Evolutionary conservation across 495 filamentous ascomycete species (phyloP), one percentile per base, ranked within the genome.

Genomic region (Aspergillus steynii): DNA sequence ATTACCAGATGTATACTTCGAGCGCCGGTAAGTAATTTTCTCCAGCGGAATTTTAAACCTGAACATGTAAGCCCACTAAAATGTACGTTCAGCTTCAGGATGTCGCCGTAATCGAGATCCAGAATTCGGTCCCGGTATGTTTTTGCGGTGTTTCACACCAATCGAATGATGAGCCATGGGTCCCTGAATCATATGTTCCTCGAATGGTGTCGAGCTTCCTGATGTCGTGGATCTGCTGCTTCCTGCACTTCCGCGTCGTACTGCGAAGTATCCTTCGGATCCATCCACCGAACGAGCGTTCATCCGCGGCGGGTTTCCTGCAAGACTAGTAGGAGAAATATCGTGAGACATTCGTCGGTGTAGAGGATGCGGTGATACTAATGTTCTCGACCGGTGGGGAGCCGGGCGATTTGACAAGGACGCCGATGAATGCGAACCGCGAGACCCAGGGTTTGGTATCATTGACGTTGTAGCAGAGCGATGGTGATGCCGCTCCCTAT

Each of bases 381-480:
- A 25, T 2, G 59, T 50, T 26, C 47, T 65, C 28, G 63, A 60
- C 37, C 62, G 54, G 34, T 31, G n/a, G 58, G 34, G 52, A 29
- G 71, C 71, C n/a, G 62, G 65, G n/a, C 65, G 59, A 14, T 58
- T 63, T 9, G 66, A 70, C 7, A 48, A 53, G 25, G 52, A 59
- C 26, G 47, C n/a, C 12, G 34, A 71, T 47, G 28, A 64, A 70
- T 25, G 69, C 60, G 7, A 64, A 56, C 28, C 31, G 45, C 7
- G 63, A 51, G 12, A 56, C 61, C 3, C 63, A 49, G 8, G 53
- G 3, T 15, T 64, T 12, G 68, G 61, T 3, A 75, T 53, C 4
- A 66, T 65, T 4, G 76, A 75, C 1, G 76, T 76, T 0, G 76
- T 78, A 25, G 71, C 68, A 4, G 76, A 73, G 20, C 74, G 74